phyloP scores from a whole-genome alignment of 2,329 filamentous ascomycete genomes.

The Pseudocercospora vitis region DNA sequence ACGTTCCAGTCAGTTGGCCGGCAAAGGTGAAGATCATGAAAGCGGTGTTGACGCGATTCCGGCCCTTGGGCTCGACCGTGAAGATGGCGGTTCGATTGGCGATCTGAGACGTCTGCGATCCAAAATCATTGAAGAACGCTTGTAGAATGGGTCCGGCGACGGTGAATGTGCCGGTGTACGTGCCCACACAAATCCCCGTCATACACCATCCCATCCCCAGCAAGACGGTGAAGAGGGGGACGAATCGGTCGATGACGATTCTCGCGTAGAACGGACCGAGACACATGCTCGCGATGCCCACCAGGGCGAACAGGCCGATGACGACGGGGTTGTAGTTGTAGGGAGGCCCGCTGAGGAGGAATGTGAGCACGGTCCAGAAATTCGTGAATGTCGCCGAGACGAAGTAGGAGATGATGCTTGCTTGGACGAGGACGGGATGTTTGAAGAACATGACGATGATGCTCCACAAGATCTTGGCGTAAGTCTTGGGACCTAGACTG shows the following conservation, averaged over 20 bases:
- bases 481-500: conserved; percentile 55
- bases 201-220: conserved; percentile 61
- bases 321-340: conserved; percentile 66
- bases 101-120: conserved; percentile 71
- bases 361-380: conserved; percentile 77
- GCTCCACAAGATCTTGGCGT: conserved; percentile 63
- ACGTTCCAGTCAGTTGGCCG: conserved; percentile 69
- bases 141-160: conserved; percentile 73
- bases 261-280: conserved; percentile 69
- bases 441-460: conserved; percentile 64
- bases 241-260: conserved; percentile 67
- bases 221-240: conserved; percentile 67
- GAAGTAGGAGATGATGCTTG: conserved; percentile 66
- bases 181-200: conserved; percentile 64
- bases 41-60: conserved; percentile 76
- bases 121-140: conserved; percentile 69
- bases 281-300: conserved; percentile 69
- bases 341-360: conserved; percentile 68
- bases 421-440: conserved; percentile 69
- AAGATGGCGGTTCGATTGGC: conserved; percentile 72
- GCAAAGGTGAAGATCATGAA: conserved; percentile 77
- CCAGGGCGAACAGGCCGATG: conserved; percentile 77
- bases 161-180: conserved; percentile 64
- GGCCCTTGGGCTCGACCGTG: conserved; percentile 65
- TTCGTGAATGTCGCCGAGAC: conserved; percentile 62